Evolutionary conservation across 768 basidiomycete species (phyloP), one percentile per base, ranked within the genome.

Genomic region (Termitomyces sp.): DNA sequence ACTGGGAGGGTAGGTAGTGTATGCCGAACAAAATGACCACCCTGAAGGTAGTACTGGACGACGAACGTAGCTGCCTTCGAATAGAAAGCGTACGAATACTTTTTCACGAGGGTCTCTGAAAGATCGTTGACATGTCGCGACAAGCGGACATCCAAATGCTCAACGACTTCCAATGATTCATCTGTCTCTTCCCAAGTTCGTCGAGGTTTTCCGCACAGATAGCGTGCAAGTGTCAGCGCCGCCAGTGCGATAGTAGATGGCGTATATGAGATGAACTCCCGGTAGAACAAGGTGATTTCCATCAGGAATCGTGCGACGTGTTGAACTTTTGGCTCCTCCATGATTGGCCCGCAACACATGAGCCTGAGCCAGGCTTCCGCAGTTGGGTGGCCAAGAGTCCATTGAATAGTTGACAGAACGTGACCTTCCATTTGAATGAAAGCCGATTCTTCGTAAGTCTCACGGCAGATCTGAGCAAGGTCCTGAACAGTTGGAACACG

Each of bases 351-450:
- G 65, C 85, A 87, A 68, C 88, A 91, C 73, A 89, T 82, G 42
- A 88, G 75, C 54, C 97, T 83, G 26, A 99, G 82, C 97, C 97
- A 99, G 20, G 94, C 91, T 73, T 99, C 97, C 7, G 97, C 94
- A 1, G 97, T 97, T 14, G 97, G 97, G 69, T 98, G 96, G 9
- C 97, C 97, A 52, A 98, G 81, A 40, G 84, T 85, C 97, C 97
- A 99, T 63, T 94, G 88, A 65, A 98, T 96, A 18, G 97, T 99
- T 20, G 89, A 85, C 42, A 99, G 82, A 53, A 99, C 92, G 68
- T 99, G 97, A 5, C 91, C 90, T 72, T 99, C 97, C 97, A 99
- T 98, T 75, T 99, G 97, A 60, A 98, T 88, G 73, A 99, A 99
- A 2, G 96, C 96, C 3, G 89, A 88, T 72, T 96, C 94, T 70